A percentile compares a stretch with the other conserved stretches of the same genome.
phyloP scores from a whole-genome alignment of 2,329 filamentous ascomycete species.

The Didymosphaeria variabile region DNA sequence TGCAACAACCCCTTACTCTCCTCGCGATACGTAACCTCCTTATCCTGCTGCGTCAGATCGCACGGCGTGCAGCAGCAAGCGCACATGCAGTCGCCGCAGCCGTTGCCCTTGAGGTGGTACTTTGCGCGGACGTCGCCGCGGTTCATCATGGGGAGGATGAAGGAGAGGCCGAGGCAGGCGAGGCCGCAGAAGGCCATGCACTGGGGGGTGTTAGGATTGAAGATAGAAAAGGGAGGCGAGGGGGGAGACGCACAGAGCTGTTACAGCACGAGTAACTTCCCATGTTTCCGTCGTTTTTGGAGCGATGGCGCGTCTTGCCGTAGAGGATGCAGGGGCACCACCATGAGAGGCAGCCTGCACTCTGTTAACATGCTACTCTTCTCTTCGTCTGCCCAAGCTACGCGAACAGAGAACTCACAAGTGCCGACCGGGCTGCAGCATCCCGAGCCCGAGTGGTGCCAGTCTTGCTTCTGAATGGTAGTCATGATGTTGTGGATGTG shows the following conservation, averaged over 20 bases:
- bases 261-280: conserved; percentile 40
- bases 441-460: conserved; percentile 38
- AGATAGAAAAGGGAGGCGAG: not conserved
- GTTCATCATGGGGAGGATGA: conserved; percentile 43
- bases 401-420: too few species aligned
- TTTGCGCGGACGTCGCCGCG: conserved; percentile 44
- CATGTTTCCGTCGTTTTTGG: conserved; percentile 40
- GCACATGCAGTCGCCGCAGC: conserved; percentile 45
- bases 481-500: conserved; percentile 26
- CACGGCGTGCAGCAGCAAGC: conserved; percentile 47
- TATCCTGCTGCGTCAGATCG: conserved; percentile 46
- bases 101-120: conserved; percentile 43
- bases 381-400: not conserved
- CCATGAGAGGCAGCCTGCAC: conserved; percentile 41
- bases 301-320: conserved; percentile 42
- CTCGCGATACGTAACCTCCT: conserved; percentile 40
- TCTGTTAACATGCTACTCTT: conserved; percentile 12
- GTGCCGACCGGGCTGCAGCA: conserved; percentile 43
- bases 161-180: conserved; percentile 35
- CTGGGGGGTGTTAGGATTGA: conserved; percentile 26
- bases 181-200: conserved; percentile 39
- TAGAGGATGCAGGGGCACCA: conserved; percentile 46
- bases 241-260: conserved; percentile 26
- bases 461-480: conserved; percentile 36
- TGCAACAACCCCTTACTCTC: conserved; percentile 19